A percentile compares a stretch with the other conserved stretches of the same genome.
These are phyloP conservation scores for Wickerhamiella musiphila DNA, from an alignment of 805 yeast genomes.

Conservation along the genomic window DNA sequence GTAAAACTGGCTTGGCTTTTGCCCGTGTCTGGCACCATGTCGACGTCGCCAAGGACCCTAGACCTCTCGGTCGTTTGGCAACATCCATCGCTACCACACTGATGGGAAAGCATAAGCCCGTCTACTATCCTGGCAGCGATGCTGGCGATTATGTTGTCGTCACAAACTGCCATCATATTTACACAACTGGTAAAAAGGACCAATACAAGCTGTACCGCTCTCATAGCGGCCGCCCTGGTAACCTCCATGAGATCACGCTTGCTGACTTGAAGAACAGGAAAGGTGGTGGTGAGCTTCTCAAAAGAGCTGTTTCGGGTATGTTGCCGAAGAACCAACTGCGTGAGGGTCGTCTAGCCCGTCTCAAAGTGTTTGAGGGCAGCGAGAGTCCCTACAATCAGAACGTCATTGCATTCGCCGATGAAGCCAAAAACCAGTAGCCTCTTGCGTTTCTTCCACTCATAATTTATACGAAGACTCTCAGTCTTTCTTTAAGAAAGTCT, in stretches of 20 bases:
- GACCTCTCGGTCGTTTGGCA: conserved; percentile 88
- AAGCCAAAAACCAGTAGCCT: conserved; percentile 19
- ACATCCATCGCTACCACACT: conserved; percentile 71
- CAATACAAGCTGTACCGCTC: conserved; percentile 71
- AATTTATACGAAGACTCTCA: too few species aligned
- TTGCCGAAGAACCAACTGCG: conserved; percentile 81
- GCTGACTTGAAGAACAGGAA: conserved; percentile 52
- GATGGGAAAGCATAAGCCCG: conserved; percentile 96
- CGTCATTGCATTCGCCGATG: conserved; percentile 71
- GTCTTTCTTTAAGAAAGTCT: too few species aligned
- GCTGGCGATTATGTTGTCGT: conserved; percentile 95
- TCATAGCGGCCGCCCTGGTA: conserved; percentile 82
- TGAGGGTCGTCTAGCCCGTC: conserved; percentile 59
- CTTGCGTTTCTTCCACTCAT: neutral
- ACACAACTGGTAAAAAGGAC: conserved; percentile 73
- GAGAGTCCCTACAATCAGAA: conserved; percentile 76
- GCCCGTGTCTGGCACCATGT: conserved; percentile 93
- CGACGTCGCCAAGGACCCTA: conserved; percentile 64
- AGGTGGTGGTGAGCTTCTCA: conserved; percentile 76
- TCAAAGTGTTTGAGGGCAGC: conserved; percentile 75
- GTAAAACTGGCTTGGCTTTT: conserved; percentile 49
- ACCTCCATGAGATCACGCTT: conserved; percentile 70
- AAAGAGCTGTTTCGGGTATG: conserved; percentile 89
- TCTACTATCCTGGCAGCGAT: conserved; percentile 56
- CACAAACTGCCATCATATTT: conserved; percentile 70